A percentile compares a stretch with the other conserved stretches of the same genome.
Conservation (phyloP, 2,329 filamentous ascomycete species). For the Rhynchosporium secalis region DNA sequence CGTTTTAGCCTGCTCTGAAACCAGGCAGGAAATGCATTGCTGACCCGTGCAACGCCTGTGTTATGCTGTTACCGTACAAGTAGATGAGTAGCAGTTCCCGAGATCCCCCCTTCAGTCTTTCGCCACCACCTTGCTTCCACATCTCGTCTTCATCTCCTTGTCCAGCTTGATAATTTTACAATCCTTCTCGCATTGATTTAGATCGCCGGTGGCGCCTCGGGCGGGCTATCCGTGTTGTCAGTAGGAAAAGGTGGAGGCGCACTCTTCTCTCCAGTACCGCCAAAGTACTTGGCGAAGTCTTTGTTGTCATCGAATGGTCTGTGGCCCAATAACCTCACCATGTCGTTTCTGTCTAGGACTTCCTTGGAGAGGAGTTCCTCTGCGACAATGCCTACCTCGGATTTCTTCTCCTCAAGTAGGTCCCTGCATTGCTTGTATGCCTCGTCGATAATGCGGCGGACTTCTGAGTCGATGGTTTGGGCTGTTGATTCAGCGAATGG, state of each 20-base stretch:
- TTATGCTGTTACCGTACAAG: constrained; percentile 17
- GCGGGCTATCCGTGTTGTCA: constrained; percentile 39
- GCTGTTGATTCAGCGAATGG: constrained; percentile 95
- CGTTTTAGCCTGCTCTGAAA: not conserved
- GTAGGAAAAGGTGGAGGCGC: constrained; percentile 57
- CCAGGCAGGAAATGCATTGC: constrained; percentile 7
- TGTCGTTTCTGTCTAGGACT: constrained; percentile 85
- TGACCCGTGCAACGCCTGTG: constrained; percentile 11
- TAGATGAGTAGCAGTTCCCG: not conserved
- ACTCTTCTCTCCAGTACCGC: constrained; percentile 53
- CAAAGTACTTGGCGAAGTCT: constrained; percentile 95
- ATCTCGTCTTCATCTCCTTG: too few species aligned
- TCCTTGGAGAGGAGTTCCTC: constrained; percentile 94
- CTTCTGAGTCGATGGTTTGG: constrained; percentile 87
- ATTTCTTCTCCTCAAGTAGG: constrained; percentile 81
- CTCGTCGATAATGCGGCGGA: constrained; percentile 86
- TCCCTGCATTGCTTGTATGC: constrained; percentile 89
- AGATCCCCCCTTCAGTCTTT: not conserved
- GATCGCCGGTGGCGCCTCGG: constrained; percentile 25
- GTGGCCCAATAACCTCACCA: constrained; percentile 83
- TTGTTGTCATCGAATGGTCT: constrained; percentile 78
- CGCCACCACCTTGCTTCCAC: not conserved
- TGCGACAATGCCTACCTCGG: constrained; percentile 83
- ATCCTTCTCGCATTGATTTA: not conserved
- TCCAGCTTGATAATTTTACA: not conserved